phyloP scores from a whole-genome alignment of 1,284 basidiomycete genomes.

The Cutaneotrichosporon sp. region DNA sequence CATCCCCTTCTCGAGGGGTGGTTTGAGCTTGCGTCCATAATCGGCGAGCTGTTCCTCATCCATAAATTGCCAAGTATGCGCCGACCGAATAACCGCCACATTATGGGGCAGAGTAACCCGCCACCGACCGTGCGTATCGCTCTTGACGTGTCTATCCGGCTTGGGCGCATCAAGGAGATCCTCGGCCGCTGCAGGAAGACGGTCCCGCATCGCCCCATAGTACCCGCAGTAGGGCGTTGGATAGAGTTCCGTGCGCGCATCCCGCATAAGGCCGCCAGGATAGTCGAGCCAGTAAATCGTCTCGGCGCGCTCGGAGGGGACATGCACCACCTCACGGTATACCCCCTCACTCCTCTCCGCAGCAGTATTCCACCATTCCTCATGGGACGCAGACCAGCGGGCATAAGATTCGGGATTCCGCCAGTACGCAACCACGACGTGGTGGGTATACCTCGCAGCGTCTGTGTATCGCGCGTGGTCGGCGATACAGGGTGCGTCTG shows the following conservation, averaged over 20 bases:
- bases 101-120: slow-evolving; percentile 11
- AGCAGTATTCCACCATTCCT: slow-evolving; percentile 10
- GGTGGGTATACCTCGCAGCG: slow-evolving; percentile 5
- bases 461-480: slow-evolving; percentile 20
- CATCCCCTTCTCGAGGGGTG: slow-evolving; percentile 19
- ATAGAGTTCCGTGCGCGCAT: slow-evolving; percentile 12
- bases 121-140: slow-evolving; percentile 3
- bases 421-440: slow-evolving; percentile 22
- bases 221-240: slow-evolving; percentile 25
- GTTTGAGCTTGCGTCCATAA: slow-evolving; percentile 14
- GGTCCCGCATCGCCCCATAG: slow-evolving; percentile 24
- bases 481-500: slow-evolving; percentile 8
- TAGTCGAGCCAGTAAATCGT: slow-evolving; percentile 23
- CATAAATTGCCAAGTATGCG: slow-evolving; percentile 21
- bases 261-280: slow-evolving; percentile 13
- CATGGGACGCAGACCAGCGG: slow-evolving; percentile 7
- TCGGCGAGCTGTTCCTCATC: slow-evolving; percentile 17
- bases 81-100: slow-evolving; percentile 16
- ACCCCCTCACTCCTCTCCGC: slow-evolving; percentile 1
- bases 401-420: neutral
- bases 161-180: neutral
- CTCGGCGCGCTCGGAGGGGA: slow-evolving; percentile 17
- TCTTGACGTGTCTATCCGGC: neutral
- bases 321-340: slow-evolving; percentile 15
- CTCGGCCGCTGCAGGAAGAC: slow-evolving; percentile 5